A percentile compares a stretch with the other conserved stretches of the same genome.
phyloP scores from a whole-genome alignment of 768 basidiomycete genomes.

The Mycena maculata region DNA sequence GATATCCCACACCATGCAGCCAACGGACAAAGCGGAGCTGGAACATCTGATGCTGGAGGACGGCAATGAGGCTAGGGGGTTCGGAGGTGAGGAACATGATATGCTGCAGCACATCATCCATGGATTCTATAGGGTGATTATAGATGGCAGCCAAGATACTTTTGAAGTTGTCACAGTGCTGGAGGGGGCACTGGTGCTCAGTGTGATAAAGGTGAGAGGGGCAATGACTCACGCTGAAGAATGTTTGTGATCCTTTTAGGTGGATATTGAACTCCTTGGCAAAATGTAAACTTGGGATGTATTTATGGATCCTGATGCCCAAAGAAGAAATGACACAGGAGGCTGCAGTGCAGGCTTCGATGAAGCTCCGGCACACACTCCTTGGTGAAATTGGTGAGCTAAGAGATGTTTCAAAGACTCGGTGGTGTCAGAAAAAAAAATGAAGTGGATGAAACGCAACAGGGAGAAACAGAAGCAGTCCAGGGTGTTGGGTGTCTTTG shows the following conservation, averaged over 20 bases:
- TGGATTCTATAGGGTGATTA: neutral
- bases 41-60: neutral
- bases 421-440: neutral
- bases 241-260: neutral
- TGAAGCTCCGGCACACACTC: neutral
- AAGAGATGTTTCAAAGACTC: neutral
- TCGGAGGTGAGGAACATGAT: neutral
- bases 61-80: neutral
- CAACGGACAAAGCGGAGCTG: conserved; percentile 3
- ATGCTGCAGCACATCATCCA: neutral
- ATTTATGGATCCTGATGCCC: neutral
- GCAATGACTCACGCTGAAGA: no score
- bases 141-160: neutral
- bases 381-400: neutral
- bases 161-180: neutral
- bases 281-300: neutral
- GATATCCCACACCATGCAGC: neutral
- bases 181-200: neutral
- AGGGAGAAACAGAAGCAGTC: neutral
- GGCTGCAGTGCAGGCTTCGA: neutral
- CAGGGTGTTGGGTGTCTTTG: neutral
- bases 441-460: neutral
- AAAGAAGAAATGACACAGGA: conserved; percentile 4
- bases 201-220: no score
- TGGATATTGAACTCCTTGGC: neutral